Percentiles rank a stretch among this genome's conserved stretches.
These are phyloP conservation scores for Coleophoma crateriformis DNA, from an alignment of 2,329 filamentous ascomycete genomes.

Conservation along the genomic window DNA sequence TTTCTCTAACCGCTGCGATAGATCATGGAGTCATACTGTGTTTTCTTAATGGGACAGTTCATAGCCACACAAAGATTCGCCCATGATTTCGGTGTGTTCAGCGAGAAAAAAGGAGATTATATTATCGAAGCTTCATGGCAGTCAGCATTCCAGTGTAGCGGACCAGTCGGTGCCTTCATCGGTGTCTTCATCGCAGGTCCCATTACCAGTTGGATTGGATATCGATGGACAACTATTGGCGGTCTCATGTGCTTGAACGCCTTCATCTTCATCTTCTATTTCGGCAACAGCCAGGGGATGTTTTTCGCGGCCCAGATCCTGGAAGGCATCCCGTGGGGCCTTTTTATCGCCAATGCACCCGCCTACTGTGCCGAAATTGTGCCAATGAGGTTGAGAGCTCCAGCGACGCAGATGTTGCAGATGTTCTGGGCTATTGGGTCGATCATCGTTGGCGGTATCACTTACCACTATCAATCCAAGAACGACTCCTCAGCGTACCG, in stretches of 20 bases:
- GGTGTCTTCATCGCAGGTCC: conserved; percentile 55
- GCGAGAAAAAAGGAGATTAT: conserved; percentile 13
- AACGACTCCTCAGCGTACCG: conserved; percentile 31
- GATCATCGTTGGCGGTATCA: conserved; percentile 54
- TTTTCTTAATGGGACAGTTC: conserved; percentile 57
- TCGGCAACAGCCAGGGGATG: conserved; percentile 31
- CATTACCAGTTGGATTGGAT: conserved; percentile 52
- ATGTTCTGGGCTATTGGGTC: conserved; percentile 61
- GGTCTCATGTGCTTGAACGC: conserved; percentile 51
- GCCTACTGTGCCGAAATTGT: conserved; percentile 59
- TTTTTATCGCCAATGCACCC: conserved; percentile 61
- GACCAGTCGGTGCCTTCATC: conserved; percentile 53
- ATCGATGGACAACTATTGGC: conserved; percentile 51
- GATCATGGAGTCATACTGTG: conserved; percentile 60
- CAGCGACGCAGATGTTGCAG: conserved; percentile 57
- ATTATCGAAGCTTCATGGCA: conserved; percentile 51
- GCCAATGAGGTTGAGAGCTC: conserved; percentile 49
- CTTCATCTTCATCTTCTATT: conserved; percentile 34
- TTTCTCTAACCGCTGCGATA: conserved; percentile 21
- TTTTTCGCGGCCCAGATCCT: conserved; percentile 50
- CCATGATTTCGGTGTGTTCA: conserved; percentile 37
- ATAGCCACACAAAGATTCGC: conserved; percentile 49
- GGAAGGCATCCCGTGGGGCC: conserved; percentile 59
- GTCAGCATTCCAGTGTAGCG: conserved; percentile 47
- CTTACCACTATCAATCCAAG: conserved; percentile 44